Evolutionary conservation across 2,329 filamentous ascomycete genomes (phyloP), one percentile per base, ranked within the genome.

Genomic region (Emergomyces africanus): DNA sequence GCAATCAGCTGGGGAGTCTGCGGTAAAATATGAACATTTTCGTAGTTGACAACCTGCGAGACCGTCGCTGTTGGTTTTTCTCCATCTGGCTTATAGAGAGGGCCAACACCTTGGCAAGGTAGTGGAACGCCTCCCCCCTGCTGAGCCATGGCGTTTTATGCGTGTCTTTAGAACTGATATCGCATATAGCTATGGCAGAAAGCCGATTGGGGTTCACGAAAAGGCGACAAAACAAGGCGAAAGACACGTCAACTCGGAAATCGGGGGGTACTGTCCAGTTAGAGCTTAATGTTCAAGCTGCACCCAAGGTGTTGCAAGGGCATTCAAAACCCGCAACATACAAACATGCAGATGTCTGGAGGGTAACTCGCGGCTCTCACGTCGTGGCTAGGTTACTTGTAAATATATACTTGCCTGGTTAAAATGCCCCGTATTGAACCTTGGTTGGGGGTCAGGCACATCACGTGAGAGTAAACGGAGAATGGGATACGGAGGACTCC

Each of bases 1-100:
- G 94, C 91, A 76, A 99, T 99, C 65, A 99, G 83, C 79, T 99
- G 94, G 54, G 94, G 91, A 12, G 94, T 96, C 76, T 97, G 94
- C 35, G 88, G 83, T 51, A 99, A 80, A 64, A 95, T 87, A 71
- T 90, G 87, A 64, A 99, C 89, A 78, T 95, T 96, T 63, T 90
- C 86, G 68, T 90, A 86, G 50, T 84, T 77, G 44, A 96, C 85
- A 61, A 84, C 81, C 59, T 85, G 91, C 14, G 94, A 99, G 48
- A 97, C 87, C 2, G 91, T 97, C 14, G 90, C 90, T 60, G 82
- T 87, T 46, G 90, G 90, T 71, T 92, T 95, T 72, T 92, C 83
- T 64, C 82, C 84, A 62, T 86, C 82, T 30, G 86, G 79, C 60
- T 84, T 83, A 74, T 96, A 96, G 63, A 86, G 80, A 53, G 90